Conservation (phyloP, 2,329 filamentous ascomycete genomes). For the Polychaeton citri region DNA sequence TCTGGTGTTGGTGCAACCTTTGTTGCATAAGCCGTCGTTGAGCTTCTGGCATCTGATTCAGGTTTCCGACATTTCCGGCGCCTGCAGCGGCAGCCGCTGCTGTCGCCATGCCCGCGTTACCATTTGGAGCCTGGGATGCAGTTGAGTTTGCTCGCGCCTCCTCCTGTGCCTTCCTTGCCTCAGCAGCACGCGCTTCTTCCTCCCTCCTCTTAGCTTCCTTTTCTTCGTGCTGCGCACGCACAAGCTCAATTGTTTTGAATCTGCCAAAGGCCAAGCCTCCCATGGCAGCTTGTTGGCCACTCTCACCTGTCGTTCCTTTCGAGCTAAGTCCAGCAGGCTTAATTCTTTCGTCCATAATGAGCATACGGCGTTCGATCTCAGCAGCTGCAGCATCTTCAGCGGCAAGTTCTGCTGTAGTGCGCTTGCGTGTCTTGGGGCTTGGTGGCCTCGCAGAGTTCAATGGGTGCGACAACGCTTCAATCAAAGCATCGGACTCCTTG, state of each 20-base stretch:
- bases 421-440: constrained; percentile 76
- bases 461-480: constrained; percentile 62
- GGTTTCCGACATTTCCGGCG: constrained; percentile 32
- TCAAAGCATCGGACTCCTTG: constrained; percentile 55
- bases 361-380: constrained; percentile 82
- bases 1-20: constrained; percentile 30
- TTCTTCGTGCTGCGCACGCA: constrained; percentile 44
- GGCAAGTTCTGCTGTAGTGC: constrained; percentile 86
- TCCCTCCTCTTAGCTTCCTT: constrained; percentile 46
- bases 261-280: constrained; percentile 71
- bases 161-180: constrained; percentile 22
- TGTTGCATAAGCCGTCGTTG: constrained; percentile 8
- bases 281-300: constrained; percentile 57
- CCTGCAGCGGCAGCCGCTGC: constrained; percentile 34
- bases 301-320: constrained; percentile 52
- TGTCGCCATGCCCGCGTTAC: constrained; percentile 29
- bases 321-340: constrained; percentile 43
- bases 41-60: constrained; percentile 19
- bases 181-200: constrained; percentile 37
- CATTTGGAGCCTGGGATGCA: constrained; percentile 15
- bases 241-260: constrained; percentile 82
- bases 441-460: constrained; percentile 66
- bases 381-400: constrained; percentile 88
- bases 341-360: constrained; percentile 76
- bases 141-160: constrained; percentile 37